Base-by-base conservation (phyloP, 2,329 filamentous ascomycete species). In the Monilinia vaccinii-corymbosi region DNA sequence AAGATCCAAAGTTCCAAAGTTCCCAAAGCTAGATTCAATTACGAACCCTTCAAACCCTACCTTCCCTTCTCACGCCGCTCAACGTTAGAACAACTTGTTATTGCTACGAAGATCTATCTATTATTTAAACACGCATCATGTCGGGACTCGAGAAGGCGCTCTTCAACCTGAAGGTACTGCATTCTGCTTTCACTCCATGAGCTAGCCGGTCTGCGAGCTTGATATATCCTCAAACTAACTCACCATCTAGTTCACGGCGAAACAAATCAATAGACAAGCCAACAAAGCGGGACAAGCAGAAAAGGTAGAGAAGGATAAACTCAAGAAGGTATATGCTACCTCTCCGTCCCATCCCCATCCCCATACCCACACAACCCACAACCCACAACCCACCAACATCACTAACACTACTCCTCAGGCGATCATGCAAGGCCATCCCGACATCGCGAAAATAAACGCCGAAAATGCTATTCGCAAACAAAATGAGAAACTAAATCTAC, bases 381-480 rank as follows among this genome's bases (percentile, higher is more conserved):
- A 21, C n/a, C 50, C 47, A 52, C 32, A 25, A 32, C n/a, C 47
- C 28, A 23, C 55, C 59, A 44, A 60, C 48, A 58, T 60, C 10
- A 36, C 55, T 60, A 45, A 60, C 50, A 56, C 47, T 6, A 36
- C 36, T 45, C 13, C 31, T 3, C 23, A 82, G 79, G 82, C 81
- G 34, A 82, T 85, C 72, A 79, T 82, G 70, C 77, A 81, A 72
- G 77, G 77, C 64, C 80, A 84, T 70, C 73, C 75, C 66, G 82
- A 85, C 67, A 83, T 85, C 64, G 82, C 82, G 23, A 81, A 82
- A 67, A 82, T 85, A 68, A 83, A 84, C 72, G 82, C 82, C 32
- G 79, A 83, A 66, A 85, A 84, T 69, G 81, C 81, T 11, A 83
- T 85, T 64, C 79, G 82, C 52, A 85, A 85, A 71, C 79, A 82